Conservation (phyloP, 306 rosid genomes). For the Lotus japonicus region DNA sequence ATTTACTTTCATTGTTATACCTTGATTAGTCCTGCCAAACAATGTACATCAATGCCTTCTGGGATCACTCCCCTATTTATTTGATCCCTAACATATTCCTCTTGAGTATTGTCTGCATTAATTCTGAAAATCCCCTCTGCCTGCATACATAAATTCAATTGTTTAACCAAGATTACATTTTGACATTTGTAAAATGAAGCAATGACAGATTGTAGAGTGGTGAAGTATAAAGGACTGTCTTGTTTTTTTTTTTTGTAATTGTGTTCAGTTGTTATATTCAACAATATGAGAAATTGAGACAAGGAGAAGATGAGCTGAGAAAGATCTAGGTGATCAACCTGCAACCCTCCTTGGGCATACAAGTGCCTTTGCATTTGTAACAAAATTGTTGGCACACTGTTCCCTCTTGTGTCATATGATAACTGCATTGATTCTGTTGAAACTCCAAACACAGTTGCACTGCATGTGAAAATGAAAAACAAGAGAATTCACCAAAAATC, state of each 20-base stretch:
- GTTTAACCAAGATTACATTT: background rate
- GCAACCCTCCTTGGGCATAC: conserved; percentile 71
- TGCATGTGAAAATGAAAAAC: conserved; percentile 20
- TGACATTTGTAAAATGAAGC: background rate
- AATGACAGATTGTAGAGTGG: background rate
- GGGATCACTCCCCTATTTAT: conserved; percentile 64
- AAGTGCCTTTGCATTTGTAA: conserved; percentile 64
- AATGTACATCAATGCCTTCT: conserved; percentile 63
- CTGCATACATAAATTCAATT: conserved; percentile 29
- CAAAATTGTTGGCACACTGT: conserved; percentile 75
- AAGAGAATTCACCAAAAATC: conserved; percentile 10
- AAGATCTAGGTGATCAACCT: conserved; percentile 40
- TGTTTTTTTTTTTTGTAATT: background rate
- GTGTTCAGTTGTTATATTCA: background rate
- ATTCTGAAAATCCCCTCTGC: conserved; percentile 84
- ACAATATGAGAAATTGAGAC: background rate
- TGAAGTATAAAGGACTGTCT: background rate
- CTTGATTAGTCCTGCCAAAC: conserved; percentile 73
- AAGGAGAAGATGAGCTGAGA: background rate
- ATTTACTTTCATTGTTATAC: conserved; percentile 21
- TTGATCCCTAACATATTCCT: conserved; percentile 59
- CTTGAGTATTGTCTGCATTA: conserved; percentile 64
- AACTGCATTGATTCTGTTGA: conserved; percentile 82
- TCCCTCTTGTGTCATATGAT: conserved; percentile 72
- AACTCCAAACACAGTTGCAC: conserved; percentile 79